Base-by-base conservation (phyloP, 2,329 filamentous ascomycete species). In the Scedosporium minutisporum region DNA sequence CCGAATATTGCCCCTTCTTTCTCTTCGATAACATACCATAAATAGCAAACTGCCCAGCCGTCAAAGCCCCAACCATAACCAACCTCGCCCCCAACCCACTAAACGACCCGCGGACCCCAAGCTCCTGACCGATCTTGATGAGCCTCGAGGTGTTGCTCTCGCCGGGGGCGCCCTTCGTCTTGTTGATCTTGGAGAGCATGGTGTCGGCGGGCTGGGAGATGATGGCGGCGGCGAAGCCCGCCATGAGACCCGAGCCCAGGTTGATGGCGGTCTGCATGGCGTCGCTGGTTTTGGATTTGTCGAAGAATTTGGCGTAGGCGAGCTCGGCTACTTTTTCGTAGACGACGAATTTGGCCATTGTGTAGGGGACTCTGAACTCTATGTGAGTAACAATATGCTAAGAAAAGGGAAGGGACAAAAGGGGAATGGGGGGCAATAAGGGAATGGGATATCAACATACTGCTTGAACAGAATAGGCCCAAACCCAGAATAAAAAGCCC, bases 101-200 rank as follows among this genome's bases (percentile, higher is more conserved):
- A 81, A 87, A 96, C 63, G 84, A 89, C 69, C 91, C 91, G 70
- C 82, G 83, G 75, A 96, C 65, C 73, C 91, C 91, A 70, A 96
- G 88, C 79, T 96, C 90, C 79, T 87, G 88, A 69, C 80, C 90
- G 72, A 96, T 95, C 87, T 95, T 95, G 82, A 93, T 81, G 73
- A 96, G 79, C 77, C 91, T 88, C 76, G 80, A 83, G 74, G 84
- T 84, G 71, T 89, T 95, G 72, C 91, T 86, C 82, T 96, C 90
- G 82, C 91, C 91, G 68, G 91, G 90, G 65, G 86, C 81, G 79
- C 89, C 91, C 82, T 91, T 87, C 79, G 88, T 91, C 88, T 95
- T 95, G 88, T 95, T 95, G 84, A 96, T 95, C 86, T 93, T 93
- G 80, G 85, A 89, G 67, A 96, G 87, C 91, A 96, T 96, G 74